Base-by-base conservation (phyloP, 2,329 filamentous ascomycete species). In the Stachybotrys chartarum region DNA sequence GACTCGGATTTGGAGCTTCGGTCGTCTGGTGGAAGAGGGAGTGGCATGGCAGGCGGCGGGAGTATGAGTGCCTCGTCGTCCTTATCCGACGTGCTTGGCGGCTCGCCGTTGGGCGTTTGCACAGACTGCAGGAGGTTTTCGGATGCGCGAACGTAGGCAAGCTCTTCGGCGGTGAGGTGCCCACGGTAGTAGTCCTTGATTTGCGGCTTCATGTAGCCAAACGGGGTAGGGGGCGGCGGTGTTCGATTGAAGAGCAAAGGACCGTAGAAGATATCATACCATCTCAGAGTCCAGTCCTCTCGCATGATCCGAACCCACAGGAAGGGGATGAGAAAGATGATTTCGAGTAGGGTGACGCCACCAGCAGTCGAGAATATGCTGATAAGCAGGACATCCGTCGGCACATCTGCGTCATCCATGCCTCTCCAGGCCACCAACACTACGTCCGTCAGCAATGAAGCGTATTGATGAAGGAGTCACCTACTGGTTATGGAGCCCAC, bases 371-470 rank as follows among this genome's bases (percentile, higher is more conserved):
- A 71, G 50, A 82, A 69, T 45, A 78, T 73, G 50, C 74, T 54
- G n/a, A 66, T 61, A 50, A 71, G 32, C 0, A 67, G 57, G 14
- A 62, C 59, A n/a, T 18, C 55, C 7, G 53, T 55, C 1, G 65
- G 64, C 0, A 68, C 50, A 4, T 68, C 58, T 5, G 61, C 50
- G 0, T 58, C 54, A 11, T 66, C 62, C 1, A 73, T 62, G 1
- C 71, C 72, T 52, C 73, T 72, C 71, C 70, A 74, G 1, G 80
- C 78, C 50, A 86, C 77, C 52, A 85, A 81, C 59, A 86, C 69
- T 71, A 0, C 18, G 31, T 10, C 30, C 30, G 54, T 62, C 32
- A 63, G 61, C 39, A 58, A 4, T 5, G 5, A 18, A 17, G 7
- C 30, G 18, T 12, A 1, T 24, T 8, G 10, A 16, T 3, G 1